A percentile compares a stretch with the other conserved stretches of the same genome.
Conservation (phyloP, 2,329 filamentous ascomycete species). For the Fusarium torreyae region DNA sequence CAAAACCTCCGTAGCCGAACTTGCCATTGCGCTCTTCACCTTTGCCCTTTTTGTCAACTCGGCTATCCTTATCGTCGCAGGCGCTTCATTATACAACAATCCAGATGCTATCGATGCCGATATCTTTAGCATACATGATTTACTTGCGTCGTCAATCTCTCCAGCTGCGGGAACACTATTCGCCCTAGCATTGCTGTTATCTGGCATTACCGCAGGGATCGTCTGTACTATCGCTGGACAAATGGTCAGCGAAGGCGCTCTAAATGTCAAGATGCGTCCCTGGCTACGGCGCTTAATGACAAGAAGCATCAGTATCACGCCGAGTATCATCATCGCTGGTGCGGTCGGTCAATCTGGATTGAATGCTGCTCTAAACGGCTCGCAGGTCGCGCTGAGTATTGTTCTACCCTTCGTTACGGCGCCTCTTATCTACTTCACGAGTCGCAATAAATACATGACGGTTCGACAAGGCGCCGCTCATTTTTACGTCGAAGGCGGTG, state of each 20-base stretch:
- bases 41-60: conserved; percentile 90
- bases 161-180: conserved; percentile 87
- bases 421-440: conserved; percentile 89
- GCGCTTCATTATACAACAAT: conserved; percentile 79
- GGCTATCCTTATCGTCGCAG: conserved; percentile 85
- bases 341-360: conserved; percentile 81
- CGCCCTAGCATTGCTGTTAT: conserved; percentile 83
- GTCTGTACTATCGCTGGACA: conserved; percentile 92
- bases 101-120: conserved; percentile 76
- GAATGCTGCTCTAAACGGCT: conserved; percentile 79
- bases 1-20: conserved; percentile 80
- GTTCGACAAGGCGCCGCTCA: conserved; percentile 56
- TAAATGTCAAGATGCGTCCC: conserved; percentile 80
- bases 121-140: conserved; percentile 85
- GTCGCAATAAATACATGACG: conserved; percentile 84
- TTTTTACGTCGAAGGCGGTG: too few species aligned
- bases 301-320: conserved; percentile 83
- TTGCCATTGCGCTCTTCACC: conserved; percentile 81
- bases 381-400: conserved; percentile 83
- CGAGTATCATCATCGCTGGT: conserved; percentile 86
- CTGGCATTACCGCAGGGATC: conserved; percentile 85
- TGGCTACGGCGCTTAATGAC: conserved; percentile 87
- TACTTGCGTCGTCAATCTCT: conserved; percentile 78
- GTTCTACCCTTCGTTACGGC: conserved; percentile 87
- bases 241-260: conserved; percentile 88